A percentile compares a stretch with the other conserved stretches of the same genome.
These are phyloP conservation scores for Acer yangbiense DNA, from an alignment of 345 rosid species.

Conservation along the genomic window DNA sequence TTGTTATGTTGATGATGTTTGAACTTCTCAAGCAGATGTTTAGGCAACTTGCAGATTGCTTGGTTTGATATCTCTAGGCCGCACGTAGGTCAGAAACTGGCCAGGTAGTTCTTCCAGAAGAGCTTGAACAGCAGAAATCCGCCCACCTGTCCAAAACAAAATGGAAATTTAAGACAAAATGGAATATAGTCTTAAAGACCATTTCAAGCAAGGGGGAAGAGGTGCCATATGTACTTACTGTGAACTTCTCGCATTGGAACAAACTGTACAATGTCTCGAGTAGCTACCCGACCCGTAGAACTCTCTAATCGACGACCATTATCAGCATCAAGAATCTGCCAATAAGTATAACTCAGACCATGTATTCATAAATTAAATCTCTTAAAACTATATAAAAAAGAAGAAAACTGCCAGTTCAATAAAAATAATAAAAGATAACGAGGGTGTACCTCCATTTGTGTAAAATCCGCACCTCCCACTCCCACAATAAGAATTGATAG, in stretches of 20 bases:
- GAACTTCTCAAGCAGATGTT: neutral
- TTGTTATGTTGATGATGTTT: too few relatives aligned
- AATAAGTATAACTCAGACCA: neutral
- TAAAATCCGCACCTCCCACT: constrained; percentile 80
- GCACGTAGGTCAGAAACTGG: constrained; percentile 74
- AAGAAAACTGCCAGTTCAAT: neutral
- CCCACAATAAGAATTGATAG: constrained; percentile 88
- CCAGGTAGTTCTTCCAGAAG: constrained; percentile 86
- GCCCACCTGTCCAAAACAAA: constrained; percentile 50
- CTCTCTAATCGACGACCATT: constrained; percentile 75
- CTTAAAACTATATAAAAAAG: neutral
- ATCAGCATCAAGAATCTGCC: constrained; percentile 84
- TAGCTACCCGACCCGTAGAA: constrained; percentile 70
- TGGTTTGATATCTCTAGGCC: constrained; percentile 64
- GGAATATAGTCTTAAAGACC: neutral
- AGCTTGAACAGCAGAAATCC: constrained; percentile 67
- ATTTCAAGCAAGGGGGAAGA: neutral
- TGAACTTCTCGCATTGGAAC: constrained; percentile 81
- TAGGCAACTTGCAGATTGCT: neutral
- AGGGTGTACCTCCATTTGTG: constrained; percentile 78
- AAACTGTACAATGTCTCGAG: constrained; percentile 88
- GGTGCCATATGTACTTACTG: constrained; percentile 43
- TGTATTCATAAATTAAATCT: neutral
- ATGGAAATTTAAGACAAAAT: neutral
- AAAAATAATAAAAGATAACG: neutral